Percentiles rank a stretch among this genome's conserved stretches.
Conservation (phyloP, 1,284 basidiomycete genomes). For the Papiliotrema fonsecae region DNA sequence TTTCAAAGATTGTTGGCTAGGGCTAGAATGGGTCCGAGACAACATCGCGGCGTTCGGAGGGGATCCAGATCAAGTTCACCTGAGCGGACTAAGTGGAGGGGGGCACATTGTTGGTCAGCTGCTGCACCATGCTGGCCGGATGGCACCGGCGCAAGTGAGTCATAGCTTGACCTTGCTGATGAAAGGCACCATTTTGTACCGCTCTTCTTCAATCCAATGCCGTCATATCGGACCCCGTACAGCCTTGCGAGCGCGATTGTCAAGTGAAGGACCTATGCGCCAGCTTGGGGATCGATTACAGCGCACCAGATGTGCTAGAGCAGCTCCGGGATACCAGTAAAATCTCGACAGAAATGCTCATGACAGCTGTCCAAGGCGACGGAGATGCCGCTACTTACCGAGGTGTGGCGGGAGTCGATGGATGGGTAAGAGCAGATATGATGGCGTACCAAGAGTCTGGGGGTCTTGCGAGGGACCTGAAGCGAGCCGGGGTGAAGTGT, state of each 20-base stretch:
- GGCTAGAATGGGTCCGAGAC: conserved; percentile 57
- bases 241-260: conserved; percentile 55
- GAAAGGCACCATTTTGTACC: conserved; percentile 59
- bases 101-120: conserved; percentile 71
- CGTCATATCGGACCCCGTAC: conserved; percentile 53
- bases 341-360: conserved; percentile 54
- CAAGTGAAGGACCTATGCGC: conserved; percentile 62
- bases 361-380: conserved; percentile 54
- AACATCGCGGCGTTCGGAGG: conserved; percentile 61
- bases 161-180: neutral
- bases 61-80: conserved; percentile 54
- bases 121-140: conserved; percentile 63
- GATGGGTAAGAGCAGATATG: conserved; percentile 53
- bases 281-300: conserved; percentile 56
- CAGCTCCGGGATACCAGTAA: conserved; percentile 54
- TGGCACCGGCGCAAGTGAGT: conserved; percentile 50
- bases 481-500: conserved; percentile 57
- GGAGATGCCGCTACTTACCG: conserved; percentile 60
- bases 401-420: conserved; percentile 59
- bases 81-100: conserved; percentile 66
- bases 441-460: conserved; percentile 67
- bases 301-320: conserved; percentile 51
- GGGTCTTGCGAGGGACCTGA: conserved; percentile 55
- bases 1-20: conserved; percentile 71
- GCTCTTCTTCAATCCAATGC: conserved; percentile 67